These are phyloP conservation scores for Neurospora intermedia DNA, from an alignment of 495 filamentous ascomycete species.

Conservation along the genomic window DNA sequence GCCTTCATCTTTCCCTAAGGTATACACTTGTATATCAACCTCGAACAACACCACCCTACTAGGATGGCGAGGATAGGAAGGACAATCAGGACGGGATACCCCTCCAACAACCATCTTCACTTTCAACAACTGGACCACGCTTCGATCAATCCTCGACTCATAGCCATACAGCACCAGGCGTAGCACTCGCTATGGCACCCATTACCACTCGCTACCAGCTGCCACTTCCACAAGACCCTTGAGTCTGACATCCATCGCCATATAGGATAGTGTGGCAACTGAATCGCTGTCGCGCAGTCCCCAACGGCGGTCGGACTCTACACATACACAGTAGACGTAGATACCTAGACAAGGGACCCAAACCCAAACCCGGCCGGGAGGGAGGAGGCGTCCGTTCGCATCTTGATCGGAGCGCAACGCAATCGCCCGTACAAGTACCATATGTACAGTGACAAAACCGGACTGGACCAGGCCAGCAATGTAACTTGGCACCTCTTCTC, in stretches of 20 bases:
- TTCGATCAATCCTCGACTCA: neutral
- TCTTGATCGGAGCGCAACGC: neutral
- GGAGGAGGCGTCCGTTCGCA: neutral
- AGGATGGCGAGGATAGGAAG: neutral
- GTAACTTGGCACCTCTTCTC: no score
- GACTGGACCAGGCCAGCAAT: no score
- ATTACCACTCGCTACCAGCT: no score
- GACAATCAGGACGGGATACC: neutral
- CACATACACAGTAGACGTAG: no score
- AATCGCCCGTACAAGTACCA: neutral
- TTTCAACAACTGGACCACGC: neutral
- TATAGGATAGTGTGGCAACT: neutral
- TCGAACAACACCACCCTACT: neutral
- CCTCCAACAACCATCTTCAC: neutral
- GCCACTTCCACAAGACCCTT: no score
- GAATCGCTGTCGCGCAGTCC: neutral
- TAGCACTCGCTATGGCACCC: neutral
- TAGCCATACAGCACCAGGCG: neutral
- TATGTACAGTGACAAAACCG: neutral
- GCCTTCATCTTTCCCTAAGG: neutral
- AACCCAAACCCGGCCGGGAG: no score
- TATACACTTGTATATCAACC: neutral
- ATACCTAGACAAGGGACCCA: no score
- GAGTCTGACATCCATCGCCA: no score
- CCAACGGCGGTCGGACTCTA: neutral